Evolutionary conservation across 2,329 filamentous ascomycete species (phyloP), one percentile per base, ranked within the genome.

Genomic region (Fusarium nisikadoi): DNA sequence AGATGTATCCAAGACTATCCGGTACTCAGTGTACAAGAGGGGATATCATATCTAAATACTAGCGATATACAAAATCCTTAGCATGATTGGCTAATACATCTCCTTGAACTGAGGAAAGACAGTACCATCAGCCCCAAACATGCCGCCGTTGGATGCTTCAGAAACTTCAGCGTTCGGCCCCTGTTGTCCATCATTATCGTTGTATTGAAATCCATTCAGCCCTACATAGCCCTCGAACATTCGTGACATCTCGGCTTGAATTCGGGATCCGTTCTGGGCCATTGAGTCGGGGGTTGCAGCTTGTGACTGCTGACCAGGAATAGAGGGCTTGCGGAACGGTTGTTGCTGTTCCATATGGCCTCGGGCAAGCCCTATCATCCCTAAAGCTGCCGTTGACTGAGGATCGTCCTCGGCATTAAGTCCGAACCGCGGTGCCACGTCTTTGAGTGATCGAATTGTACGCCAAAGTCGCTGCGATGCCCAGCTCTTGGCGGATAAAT

Each of bases 401-500:
- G 86, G 81, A 65, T 89, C 86, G 12, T 86, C 83, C 31, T 82
- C 80, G 2, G 79, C 75, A 56, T 82, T 80, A 25, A 92, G 84
- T 1, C 92, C 92, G 2, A 94, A 86, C 25, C 90, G 88, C 2
- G 91, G 91, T 0, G 91, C 92, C 11, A 93, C 89, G 66, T 93
- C 89, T 74, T 93, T 93, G 41, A 95, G 86, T 1, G 90, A 89
- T 46, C 87, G 86, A 57, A 94, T 90, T 0, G 91, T 93, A 70
- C 88, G 88, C 93, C 93, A 95, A 3, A 95, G 83, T 2, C 92
- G 86, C 73, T 92, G 90, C 10, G 90, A 92, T 5, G 94, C 90
- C 83, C 89, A 93, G 31, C 90, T 92, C 75, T 91, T 90, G 35
- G 89, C 88, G 7, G 90, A 93, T 61, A 95, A 86, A 60, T 92